Base-by-base conservation (phyloP, 345 rosid species). In the Aquilaria yunnanensis region DNA sequence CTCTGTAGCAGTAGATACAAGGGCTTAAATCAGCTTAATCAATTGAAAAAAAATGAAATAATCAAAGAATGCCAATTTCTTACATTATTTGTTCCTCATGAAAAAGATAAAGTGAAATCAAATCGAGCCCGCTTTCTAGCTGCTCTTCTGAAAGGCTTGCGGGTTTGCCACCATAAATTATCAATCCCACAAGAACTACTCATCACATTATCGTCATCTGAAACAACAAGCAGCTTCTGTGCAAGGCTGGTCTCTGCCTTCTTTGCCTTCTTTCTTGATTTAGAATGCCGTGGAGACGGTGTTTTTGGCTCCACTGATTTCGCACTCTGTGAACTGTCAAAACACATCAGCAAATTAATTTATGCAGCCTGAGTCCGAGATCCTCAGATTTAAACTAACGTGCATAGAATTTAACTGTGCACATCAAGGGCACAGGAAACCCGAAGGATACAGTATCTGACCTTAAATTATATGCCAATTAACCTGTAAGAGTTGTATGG, bases 141-240 rank as follows among this genome's bases (percentile, higher is more conserved):
- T 48, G 67, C 73, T 68, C 96, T 79, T 74, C 87, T 73, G 70
- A 77, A 75, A 37, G 89, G 89, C 89, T 93, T 93, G 67, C 82
- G 77, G 54, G 63, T 82, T 50, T 52, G 80, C 98, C 98, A 90
- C 80, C 80, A 65, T 32, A 88, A 65, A 29, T 47, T 54, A 68
- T 67, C 83, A 34, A 77, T 76, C 63, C 78, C 78, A 62, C 60
- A 55, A 2, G 70, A 52, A 61, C 34, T 37, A 46, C 55, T 54
- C 16, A 63, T 48, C 12, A 30, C 31, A 23, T 41, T 70, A 29
- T 23, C 63, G 11, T 30, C 32, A 66, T 54, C 62, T 12, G 64
- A 16, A 60, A 56, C 14, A 33, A 59, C 48, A 6, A 63, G 30
- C 66, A 47, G 56, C 64, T 57, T 71, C 49, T 63, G 72, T 1